Evolutionary conservation across 106 monocot species (phyloP), one percentile per base, ranked within the genome.

Genomic region (Dendrobium huoshanense): DNA sequence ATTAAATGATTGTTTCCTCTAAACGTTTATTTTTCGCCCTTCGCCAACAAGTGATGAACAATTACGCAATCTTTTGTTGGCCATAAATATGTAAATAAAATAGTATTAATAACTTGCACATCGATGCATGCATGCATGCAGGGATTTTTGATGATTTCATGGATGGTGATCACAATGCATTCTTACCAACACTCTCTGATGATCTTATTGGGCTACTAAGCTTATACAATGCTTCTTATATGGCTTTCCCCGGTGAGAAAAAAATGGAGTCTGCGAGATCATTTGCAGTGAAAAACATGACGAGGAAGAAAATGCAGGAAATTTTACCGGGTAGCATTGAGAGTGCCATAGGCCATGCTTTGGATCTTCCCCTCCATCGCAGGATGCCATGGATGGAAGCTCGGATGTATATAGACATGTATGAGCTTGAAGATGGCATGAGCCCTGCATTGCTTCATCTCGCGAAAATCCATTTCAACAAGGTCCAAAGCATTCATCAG

Each of bases 331-430:
- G 7, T 20, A 11, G 22, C 64, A 65, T 25, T 24, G 15, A 51
- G 13, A 51, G 51, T 2, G 10, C 51, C 5, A 11, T 65, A 11
- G 5, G 2, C 4, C 64, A 65, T 25, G 64, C 64, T 8, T 7
- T 65, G 22, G 25, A 65, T 25, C 64, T 65, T 25, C 64, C 64
- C 64, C 64, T 65, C 7, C 64, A 65, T 22, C 45, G 48, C 5
- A 20, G 45, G 47, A 77, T 77, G 77, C 77, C 77, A 51, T 48
- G 77, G 77, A 29, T 77, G 19, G 77, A 48, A 51, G 47, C 77
- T 25, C 20, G 77, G 8, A 11, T 11, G 45, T 77, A 22, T 25
- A 45, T 77, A 7, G 77, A 77, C 25, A 3, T 77, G 47, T 77
- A 77, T 25, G 77, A 48, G 29, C 9, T 10, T 25, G 24, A 19